These are phyloP conservation scores for Glycyrrhiza uralensis DNA, from an alignment of 306 rosid genomes.

Conservation along the genomic window DNA sequence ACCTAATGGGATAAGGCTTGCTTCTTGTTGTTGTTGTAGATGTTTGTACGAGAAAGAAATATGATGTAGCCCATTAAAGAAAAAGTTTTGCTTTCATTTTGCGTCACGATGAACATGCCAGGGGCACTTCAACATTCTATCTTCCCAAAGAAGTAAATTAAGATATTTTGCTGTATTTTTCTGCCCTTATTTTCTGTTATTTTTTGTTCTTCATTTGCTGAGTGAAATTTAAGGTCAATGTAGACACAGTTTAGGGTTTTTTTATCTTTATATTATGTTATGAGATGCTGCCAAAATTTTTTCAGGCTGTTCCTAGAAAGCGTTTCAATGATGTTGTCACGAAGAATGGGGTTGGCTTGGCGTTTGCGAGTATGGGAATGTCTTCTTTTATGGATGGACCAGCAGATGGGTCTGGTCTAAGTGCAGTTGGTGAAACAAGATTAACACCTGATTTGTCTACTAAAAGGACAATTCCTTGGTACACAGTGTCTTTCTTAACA, in stretches of 20 bases:
- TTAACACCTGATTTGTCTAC: constrained; percentile 86
- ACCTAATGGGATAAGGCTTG: too few species aligned
- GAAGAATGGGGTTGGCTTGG: constrained; percentile 70
- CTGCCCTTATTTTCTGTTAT: too few species aligned
- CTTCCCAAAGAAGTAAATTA: not conserved
- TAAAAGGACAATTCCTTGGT: constrained; percentile 76
- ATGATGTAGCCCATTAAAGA: not conserved
- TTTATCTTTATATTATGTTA: not conserved
- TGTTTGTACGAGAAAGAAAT: not conserved
- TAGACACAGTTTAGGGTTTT: not conserved
- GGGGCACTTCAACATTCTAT: not conserved
- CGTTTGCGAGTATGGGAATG: constrained; percentile 66
- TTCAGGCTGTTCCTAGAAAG: constrained; percentile 74
- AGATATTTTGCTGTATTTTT: too few species aligned
- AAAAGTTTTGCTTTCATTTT: not conserved
- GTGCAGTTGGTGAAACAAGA: constrained; percentile 77
- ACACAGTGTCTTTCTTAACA: constrained; percentile 8
- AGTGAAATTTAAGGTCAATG: not conserved
- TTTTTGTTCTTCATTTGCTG: not conserved
- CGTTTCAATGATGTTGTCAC: constrained; percentile 56
- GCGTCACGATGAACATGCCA: not conserved
- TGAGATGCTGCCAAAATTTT: constrained; percentile 19
- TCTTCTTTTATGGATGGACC: constrained; percentile 62
- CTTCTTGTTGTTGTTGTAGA: too few species aligned
- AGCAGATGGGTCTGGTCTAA: constrained; percentile 66